Evolutionary conservation across 129 eudicot species (phyloP).

Genomic region (Daucus carota): DH1_v3.0 NC_030386.2:31646501-31647000

Average conservation of each 20-base stretch:
- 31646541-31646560: not conserved
- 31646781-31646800: constrained; percentile 94
- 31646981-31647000: constrained; percentile 6
- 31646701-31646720: constrained; percentile 44
- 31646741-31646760: constrained; percentile 89
- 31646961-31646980: not conserved
- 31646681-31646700: constrained; percentile 79
- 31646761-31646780: constrained; percentile 70
- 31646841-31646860: constrained; percentile 39
- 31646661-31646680: constrained; percentile 99
- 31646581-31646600: not conserved
- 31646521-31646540: not conserved
- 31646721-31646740: constrained; percentile 75
- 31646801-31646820: constrained; percentile 70
- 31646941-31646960: constrained; percentile 3
- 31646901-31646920: constrained; percentile 68
- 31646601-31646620: constrained; percentile 57
- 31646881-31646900: constrained; percentile 61
- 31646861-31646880: constrained; percentile 27
- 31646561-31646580: not conserved
- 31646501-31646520: not conserved
- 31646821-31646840: constrained; percentile 81
- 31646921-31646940: constrained; percentile 9
- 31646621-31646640: constrained; percentile 55
- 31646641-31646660: constrained; percentile 70